Base-by-base conservation (phyloP, 495 filamentous ascomycete species). In the Aspergillus ellipticus region DNA sequence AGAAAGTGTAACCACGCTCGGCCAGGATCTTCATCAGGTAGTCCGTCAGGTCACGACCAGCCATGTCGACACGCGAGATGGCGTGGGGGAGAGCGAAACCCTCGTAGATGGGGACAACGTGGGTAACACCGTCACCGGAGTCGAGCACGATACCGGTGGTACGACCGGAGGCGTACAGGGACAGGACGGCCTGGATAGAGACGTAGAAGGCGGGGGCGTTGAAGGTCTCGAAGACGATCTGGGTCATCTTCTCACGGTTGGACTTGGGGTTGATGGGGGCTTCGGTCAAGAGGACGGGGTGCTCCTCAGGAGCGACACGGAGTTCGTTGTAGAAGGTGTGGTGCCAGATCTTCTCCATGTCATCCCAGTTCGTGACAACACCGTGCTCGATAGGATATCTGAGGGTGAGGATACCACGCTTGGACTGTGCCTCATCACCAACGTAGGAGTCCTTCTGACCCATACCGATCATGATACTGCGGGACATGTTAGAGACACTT, bases 281-380 rank as follows among this genome's bases (percentile, higher is more conserved):
- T 81, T 98, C 94, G 70, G 94, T 98, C 75, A 98, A 85, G 71
- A 98, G 85, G 68, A 97, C 93, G 67, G 94, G 94, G 87, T 98
- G 94, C 90, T 98, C 94, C 85, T 98, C 95, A 57, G 94, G 94
- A 61, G 94, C 94, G 59, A 98, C 94, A 90, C 94, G 94, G 73
- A 98, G 87, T 84, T 98, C 94, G 77, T 96, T 97, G 89, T 97
- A 98, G 87, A 98, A 96, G 68, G 92, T 97, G 85, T 97, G 92
- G 79, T 98, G 94, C 95, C 94, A 98, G 70, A 98, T 98, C 85
- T 96, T 97, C 82, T 98, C 94, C 95, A 98, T 97, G 74, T 98
- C 94, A 78, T 97, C 93, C 94, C 94, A 98, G 86, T 98, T 97
- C 80, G 94, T 98, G 75, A 98, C 95, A 72, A 98, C 95, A 90